Percentiles rank a stretch among this genome's conserved stretches.
phyloP scores from a whole-genome alignment of 257 asterid species.

The Schizonepeta tenuifolia region DNA sequence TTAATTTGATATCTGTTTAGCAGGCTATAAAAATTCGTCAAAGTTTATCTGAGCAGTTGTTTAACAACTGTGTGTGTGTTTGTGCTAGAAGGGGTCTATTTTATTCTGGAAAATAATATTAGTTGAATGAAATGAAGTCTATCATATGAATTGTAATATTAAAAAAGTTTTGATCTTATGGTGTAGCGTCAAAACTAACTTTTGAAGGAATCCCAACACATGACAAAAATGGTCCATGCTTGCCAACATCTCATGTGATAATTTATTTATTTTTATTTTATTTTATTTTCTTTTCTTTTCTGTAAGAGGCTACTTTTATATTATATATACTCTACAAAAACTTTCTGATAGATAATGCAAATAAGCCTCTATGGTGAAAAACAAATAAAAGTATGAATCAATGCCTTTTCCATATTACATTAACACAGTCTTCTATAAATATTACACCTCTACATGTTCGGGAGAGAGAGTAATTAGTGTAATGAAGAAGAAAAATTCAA shows the following conservation, averaged over 20 bases:
- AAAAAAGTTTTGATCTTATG: neutral
- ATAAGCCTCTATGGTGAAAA: neutral
- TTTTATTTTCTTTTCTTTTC: neutral
- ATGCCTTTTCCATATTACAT: too few relatives aligned
- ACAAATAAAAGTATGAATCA: too few relatives aligned
- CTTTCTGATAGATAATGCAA: neutral
- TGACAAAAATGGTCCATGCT: slow-evolving; percentile 41
- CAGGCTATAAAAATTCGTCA: too few relatives aligned
- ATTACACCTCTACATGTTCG: too few relatives aligned
- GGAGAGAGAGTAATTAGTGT: too few relatives aligned
- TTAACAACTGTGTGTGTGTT: too few relatives aligned
- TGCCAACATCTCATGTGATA: slow-evolving; percentile 50
- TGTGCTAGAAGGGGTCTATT: too few relatives aligned
- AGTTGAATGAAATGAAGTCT: neutral
- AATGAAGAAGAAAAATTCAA: too few relatives aligned
- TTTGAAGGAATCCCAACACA: slow-evolving; percentile 27
- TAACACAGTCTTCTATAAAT: too few relatives aligned
- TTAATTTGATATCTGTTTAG: too few relatives aligned
- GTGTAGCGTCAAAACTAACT: slow-evolving; percentile 35
- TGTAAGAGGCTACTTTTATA: neutral
- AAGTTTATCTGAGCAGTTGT: too few relatives aligned
- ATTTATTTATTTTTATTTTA: neutral
- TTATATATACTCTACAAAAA: neutral
- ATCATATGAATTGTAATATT: neutral
- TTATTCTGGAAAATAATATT: too few relatives aligned